Evolutionary conservation across 2,329 filamentous ascomycete genomes (phyloP).

Genomic region (Ophiostoma piceae): DNA sequence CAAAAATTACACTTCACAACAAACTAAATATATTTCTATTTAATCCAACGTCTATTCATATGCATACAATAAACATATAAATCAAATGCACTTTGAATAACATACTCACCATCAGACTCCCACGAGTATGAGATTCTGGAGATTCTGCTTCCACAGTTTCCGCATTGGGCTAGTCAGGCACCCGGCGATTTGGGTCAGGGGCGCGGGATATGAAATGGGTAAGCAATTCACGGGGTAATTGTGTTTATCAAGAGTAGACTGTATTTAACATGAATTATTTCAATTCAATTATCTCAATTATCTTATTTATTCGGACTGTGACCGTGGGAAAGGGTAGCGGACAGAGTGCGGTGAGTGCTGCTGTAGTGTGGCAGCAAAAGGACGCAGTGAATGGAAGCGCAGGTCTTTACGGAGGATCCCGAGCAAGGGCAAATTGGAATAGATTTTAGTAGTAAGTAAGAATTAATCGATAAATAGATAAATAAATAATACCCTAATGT

Average conservation of each 20-base stretch:
- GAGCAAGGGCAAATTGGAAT: not conserved
- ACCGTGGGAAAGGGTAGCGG: not conserved
- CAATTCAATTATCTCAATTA: no score
- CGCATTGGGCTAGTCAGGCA: slow-evolving; percentile 6
- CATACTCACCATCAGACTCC: not conserved
- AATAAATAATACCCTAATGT: not conserved
- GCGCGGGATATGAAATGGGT: slow-evolving; percentile 10
- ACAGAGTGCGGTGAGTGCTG: not conserved
- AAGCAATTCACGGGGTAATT: not conserved
- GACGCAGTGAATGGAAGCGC: no score
- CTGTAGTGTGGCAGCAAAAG: no score
- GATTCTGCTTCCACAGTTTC: not conserved
- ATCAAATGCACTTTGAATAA: not conserved
- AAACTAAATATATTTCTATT: not conserved
- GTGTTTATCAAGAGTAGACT: no score
- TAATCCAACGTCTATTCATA: not conserved
- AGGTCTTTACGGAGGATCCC: not conserved
- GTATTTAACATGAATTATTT: no score
- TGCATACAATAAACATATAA: no score
- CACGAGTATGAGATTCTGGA: not conserved
- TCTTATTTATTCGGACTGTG: no score
- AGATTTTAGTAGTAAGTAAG: not conserved
- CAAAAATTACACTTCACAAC: not conserved
- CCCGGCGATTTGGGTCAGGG: not conserved
- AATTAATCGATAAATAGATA: not conserved